phyloP scores from a whole-genome alignment of 2,329 filamentous ascomycete species.

The Onygena corvina region DNA sequence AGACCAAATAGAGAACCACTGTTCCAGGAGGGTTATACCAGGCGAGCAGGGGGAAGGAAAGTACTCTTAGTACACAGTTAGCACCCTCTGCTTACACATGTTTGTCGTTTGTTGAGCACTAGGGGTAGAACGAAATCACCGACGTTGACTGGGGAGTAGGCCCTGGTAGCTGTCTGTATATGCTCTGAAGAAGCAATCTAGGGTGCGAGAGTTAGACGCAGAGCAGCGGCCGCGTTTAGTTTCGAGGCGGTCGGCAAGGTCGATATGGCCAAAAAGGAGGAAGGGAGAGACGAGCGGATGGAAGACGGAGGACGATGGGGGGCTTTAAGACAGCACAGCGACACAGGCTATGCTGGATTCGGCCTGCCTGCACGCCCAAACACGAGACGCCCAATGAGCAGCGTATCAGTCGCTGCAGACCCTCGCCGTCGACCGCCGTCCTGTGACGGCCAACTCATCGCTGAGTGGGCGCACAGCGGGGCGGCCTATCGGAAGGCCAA shows the following conservation, averaged over 20 bases:
- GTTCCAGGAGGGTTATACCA: neutral
- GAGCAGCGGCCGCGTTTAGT: neutral
- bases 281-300: neutral
- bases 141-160: neutral
- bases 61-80: neutral
- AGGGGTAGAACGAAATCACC: neutral
- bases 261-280: constrained; percentile 1
- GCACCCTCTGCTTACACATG: neutral
- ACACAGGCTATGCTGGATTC: constrained; percentile 6
- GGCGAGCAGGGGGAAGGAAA: neutral
- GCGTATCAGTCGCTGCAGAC: neutral
- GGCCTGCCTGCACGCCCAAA: constrained; percentile 3
- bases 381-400: constrained; percentile 2
- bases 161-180: neutral
- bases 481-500: constrained; percentile 9
- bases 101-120: neutral
- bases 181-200: neutral
- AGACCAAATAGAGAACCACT: neutral
- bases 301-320: neutral
- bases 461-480: constrained; percentile 9
- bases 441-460: constrained; percentile 5
- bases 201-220: neutral
- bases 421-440: neutral
- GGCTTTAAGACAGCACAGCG: constrained; percentile 4
- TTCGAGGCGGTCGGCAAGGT: constrained; percentile 1